Conservation (phyloP, 768 basidiomycete genomes). For the Termitomyces sp. region DNA sequence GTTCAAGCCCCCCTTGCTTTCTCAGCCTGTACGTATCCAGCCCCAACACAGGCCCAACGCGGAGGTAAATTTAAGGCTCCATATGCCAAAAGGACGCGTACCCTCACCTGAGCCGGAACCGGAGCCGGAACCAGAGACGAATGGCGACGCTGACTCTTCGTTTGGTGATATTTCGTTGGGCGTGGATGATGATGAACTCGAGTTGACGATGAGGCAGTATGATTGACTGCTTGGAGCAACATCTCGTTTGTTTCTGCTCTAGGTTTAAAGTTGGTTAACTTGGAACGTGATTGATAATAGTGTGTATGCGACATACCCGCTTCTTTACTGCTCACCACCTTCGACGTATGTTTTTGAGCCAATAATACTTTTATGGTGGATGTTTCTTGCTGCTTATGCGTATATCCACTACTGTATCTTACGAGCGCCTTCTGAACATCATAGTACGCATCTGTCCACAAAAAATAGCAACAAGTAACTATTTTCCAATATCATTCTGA, state of each 20-base stretch:
- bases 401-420: background rate
- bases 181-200: slow-evolving; percentile 17
- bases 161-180: slow-evolving; percentile 22
- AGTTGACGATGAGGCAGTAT: slow-evolving; percentile 22
- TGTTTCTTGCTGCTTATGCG: background rate
- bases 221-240: slow-evolving; percentile 11
- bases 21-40: slow-evolving; percentile 13
- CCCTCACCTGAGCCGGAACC: background rate
- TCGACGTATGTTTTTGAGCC: too few relatives aligned
- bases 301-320: background rate
- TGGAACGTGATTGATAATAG: background rate
- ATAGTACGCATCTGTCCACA: too few relatives aligned
- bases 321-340: too few relatives aligned
- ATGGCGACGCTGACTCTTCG: slow-evolving; percentile 18
- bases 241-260: background rate
- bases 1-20: slow-evolving; percentile 31
- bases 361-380: too few relatives aligned
- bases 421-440: background rate
- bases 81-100: too few relatives aligned
- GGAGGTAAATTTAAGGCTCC: background rate
- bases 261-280: background rate
- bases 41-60: background rate
- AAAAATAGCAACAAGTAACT: too few relatives aligned
- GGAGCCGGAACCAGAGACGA: slow-evolving; percentile 2
- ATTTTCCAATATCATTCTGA: too few relatives aligned